Percentiles rank a stretch among this genome's conserved stretches.
Evolutionary conservation across 2,329 filamentous ascomycete species (phyloP).

Genomic region (Microcyclospora tardicrescens): DNA sequence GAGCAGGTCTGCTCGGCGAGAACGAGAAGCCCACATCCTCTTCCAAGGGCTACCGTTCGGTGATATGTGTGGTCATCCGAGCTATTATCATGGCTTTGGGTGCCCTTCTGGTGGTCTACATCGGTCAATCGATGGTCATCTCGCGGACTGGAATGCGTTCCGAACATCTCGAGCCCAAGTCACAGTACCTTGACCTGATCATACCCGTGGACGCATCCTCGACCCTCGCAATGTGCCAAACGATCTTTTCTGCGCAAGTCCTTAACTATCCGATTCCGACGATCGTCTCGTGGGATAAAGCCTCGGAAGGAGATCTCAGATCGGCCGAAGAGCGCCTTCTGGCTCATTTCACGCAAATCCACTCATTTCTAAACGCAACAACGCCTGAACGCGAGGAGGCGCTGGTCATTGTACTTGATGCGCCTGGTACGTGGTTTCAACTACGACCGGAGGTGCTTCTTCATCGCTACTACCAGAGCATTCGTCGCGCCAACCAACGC

Average conservation of each 20-base stretch:
- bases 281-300: slow-evolving; percentile 1
- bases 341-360: not conserved
- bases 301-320: slow-evolving; percentile 2
- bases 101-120: too few species aligned
- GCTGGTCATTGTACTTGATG: slow-evolving; percentile 2
- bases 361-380: slow-evolving; percentile 1
- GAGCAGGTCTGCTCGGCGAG: too few species aligned
- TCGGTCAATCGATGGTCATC: too few species aligned
- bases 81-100: too few species aligned
- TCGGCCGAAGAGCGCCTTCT: not conserved
- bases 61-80: too few species aligned
- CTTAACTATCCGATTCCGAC: slow-evolving; percentile 11
- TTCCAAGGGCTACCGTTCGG: too few species aligned
- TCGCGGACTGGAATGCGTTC: too few species aligned
- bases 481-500: slow-evolving; percentile 27
- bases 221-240: slow-evolving; percentile 14
- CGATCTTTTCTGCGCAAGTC: slow-evolving; percentile 8
- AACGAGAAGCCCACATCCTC: too few species aligned
- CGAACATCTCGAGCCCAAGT: too few species aligned
- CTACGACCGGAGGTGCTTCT: slow-evolving; percentile 12
- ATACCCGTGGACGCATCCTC: slow-evolving; percentile 3
- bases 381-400: slow-evolving; percentile 1
- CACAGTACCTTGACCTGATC: not conserved
- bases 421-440: slow-evolving; percentile 12
- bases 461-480: slow-evolving; percentile 12